Evolutionary conservation across 2,329 filamentous ascomycete genomes (phyloP).

Genomic region (Acrocalymma vagum): DNA sequence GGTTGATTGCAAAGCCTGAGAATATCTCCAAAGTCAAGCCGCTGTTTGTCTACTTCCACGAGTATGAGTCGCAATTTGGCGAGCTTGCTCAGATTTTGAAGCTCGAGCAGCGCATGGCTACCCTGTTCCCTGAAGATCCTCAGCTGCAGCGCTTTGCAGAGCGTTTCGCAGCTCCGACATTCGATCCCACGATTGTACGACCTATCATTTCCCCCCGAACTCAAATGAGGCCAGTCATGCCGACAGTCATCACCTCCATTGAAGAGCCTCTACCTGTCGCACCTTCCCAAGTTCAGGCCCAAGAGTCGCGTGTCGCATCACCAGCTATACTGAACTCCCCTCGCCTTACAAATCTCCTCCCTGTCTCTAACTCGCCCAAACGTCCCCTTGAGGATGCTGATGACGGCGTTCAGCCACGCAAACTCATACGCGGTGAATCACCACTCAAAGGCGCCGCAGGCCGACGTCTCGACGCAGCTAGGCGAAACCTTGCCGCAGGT

Average conservation of each 20-base stretch:
- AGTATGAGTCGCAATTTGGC: slow-evolving; percentile 93
- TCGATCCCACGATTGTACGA: slow-evolving; percentile 83
- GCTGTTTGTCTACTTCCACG: slow-evolving; percentile 90
- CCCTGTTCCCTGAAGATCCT: slow-evolving; percentile 90
- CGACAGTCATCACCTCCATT: slow-evolving; percentile 34
- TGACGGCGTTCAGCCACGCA: slow-evolving; percentile 79
- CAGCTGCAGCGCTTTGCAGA: slow-evolving; percentile 77
- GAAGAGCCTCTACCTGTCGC: slow-evolving; percentile 33
- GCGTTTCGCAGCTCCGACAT: slow-evolving; percentile 72
- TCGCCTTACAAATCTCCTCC: slow-evolving; percentile 31
- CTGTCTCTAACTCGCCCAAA: slow-evolving; percentile 54
- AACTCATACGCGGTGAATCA: slow-evolving; percentile 87
- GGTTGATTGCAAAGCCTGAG: slow-evolving; percentile 79
- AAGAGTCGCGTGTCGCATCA: slow-evolving; percentile 34
- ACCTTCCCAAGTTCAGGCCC: slow-evolving; percentile 25
- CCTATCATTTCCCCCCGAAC: slow-evolving; percentile 82
- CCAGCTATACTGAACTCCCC: slow-evolving; percentile 40
- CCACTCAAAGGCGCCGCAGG: slow-evolving; percentile 91
- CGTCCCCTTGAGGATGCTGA: slow-evolving; percentile 68
- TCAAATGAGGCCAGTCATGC: slow-evolving; percentile 69
- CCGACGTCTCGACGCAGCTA: slow-evolving; percentile 81
- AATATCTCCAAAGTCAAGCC: slow-evolving; percentile 79
- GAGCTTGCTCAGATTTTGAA: slow-evolving; percentile 91
- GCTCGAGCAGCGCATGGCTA: slow-evolving; percentile 89
- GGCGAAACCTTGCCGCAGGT: slow-evolving; percentile 50